These are phyloP conservation scores for Exophiala oligosperma DNA, from an alignment of 2,329 filamentous ascomycete genomes.

Conservation along the genomic window DNA sequence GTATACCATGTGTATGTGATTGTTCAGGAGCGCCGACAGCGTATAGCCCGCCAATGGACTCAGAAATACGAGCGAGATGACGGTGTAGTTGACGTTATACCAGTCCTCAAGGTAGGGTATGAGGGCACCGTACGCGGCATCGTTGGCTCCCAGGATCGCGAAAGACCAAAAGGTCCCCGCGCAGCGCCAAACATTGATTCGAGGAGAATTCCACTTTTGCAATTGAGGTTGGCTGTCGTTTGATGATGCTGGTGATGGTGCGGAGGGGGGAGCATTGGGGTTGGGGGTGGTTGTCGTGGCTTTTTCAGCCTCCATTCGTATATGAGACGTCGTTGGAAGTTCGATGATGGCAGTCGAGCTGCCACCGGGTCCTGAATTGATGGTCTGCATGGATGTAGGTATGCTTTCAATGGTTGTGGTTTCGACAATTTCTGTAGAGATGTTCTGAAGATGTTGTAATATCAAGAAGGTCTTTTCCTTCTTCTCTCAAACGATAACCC, in stretches of 20 bases:
- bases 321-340: conserved; percentile 3
- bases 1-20: conserved; percentile 41
- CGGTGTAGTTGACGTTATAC: conserved; percentile 45
- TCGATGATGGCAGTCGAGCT: conserved; percentile 19
- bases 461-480: too few relatives aligned
- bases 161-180: conserved; percentile 61
- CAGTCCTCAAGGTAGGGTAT: conserved; percentile 42
- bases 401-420: too few relatives aligned
- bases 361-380: conserved; percentile 4
- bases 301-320: background rate
- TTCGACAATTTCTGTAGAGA: too few relatives aligned
- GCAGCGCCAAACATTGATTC: conserved; percentile 59
- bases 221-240: conserved; percentile 41
- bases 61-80: conserved; percentile 52
- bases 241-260: conserved; percentile 14
- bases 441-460: too few relatives aligned
- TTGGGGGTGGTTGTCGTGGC: conserved; percentile 6
- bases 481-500: too few relatives aligned
- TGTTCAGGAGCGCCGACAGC: conserved; percentile 45
- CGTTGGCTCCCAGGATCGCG: conserved; percentile 56
- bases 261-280: conserved; percentile 1
- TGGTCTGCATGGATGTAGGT: conserved; percentile 1
- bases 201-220: conserved; percentile 65
- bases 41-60: conserved; percentile 50
- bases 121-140: conserved; percentile 56